Percentiles rank a stretch among this genome's conserved stretches.
Evolutionary conservation across 225 moss, liverwort and hornwort genomes (phyloP).

Genomic region (Sphagnum contortum): DNA sequence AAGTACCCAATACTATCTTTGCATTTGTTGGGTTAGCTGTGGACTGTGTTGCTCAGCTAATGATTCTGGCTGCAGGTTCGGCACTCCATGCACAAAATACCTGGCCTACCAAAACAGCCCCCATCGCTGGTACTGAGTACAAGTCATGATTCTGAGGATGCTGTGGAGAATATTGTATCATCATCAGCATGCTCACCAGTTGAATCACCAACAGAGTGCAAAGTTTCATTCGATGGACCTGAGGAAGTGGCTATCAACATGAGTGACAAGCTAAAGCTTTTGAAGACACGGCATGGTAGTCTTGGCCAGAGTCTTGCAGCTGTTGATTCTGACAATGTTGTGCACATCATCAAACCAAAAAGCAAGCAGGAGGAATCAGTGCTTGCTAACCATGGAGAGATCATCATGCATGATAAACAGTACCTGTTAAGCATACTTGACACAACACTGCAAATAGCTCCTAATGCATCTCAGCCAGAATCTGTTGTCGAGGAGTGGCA

Average conservation of each 20-base stretch:
- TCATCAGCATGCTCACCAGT: constrained; percentile 46
- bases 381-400: constrained; percentile 16
- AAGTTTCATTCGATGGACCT: constrained; percentile 34
- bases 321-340: constrained; percentile 20
- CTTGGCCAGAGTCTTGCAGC: constrained; percentile 8
- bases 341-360: constrained; percentile 13
- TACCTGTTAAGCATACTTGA: background rate
- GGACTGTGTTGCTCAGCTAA: background rate
- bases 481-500: constrained; percentile 23
- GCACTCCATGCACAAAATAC: constrained; percentile 16
- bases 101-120: constrained; percentile 36
- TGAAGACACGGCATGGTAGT: constrained; percentile 9
- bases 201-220: constrained; percentile 36
- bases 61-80: constrained; percentile 23
- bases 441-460: too few species aligned
- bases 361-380: constrained; percentile 26
- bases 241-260: constrained; percentile 35
- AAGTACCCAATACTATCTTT: too few species aligned
- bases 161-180: constrained; percentile 26
- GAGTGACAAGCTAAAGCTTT: constrained; percentile 23
- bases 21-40: too few species aligned
- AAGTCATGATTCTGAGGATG: constrained; percentile 28
- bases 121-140: constrained; percentile 24
- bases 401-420: constrained; percentile 10
- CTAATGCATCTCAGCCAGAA: constrained; percentile 11